Base-by-base conservation (phyloP, 2,329 filamentous ascomycete genomes). In the Fusarium mangiferae region DNA sequence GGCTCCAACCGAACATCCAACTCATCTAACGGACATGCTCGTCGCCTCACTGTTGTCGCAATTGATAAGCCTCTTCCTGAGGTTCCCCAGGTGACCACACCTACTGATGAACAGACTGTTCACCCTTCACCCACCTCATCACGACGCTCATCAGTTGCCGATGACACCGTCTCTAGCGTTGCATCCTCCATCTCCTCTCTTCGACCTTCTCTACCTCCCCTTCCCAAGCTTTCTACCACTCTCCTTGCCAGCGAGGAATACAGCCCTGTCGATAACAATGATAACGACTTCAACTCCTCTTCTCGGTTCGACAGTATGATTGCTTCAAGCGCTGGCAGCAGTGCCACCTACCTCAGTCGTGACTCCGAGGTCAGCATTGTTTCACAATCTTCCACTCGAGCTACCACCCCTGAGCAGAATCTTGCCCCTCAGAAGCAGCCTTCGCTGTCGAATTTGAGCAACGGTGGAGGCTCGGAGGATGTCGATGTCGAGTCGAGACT, bases 321-420 rank as follows among this genome's bases (percentile, higher is more conserved):
- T 44, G 90, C 91, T 13, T 94, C 92, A 6, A 95, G 92, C 79
- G 90, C 91, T 26, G 94, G 92, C 62, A 96, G 93, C 69, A 92
- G 89, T 77, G 94, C 91, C 80, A 95, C 94, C 7, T 95, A 93
- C 76, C 86, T 92, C 58, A 95, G 92, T 84, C 91, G 93, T 38
- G 93, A 94, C 76, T 98, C 95, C 0, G 94, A 95, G 78, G 89
- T 90, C 54, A 97, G 94, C 81, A 87, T 94, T 36, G 81, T 94
- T 5, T 98, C 96, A 3, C 92, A 93, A 79, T 91, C 91, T 2
- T 98, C 95, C 3, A 98, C 95, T 5, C 87, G 95, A 63, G 95
- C 95, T 22, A 97, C 95, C 2, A 98, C 95, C 2, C 95, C 95
- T 3, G 95, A 98, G 75, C 82, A 87, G 78, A 77, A 86, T 74